phyloP scores from a whole-genome alignment of 257 asterid species.

The Solanum ossicruentum region DNA sequence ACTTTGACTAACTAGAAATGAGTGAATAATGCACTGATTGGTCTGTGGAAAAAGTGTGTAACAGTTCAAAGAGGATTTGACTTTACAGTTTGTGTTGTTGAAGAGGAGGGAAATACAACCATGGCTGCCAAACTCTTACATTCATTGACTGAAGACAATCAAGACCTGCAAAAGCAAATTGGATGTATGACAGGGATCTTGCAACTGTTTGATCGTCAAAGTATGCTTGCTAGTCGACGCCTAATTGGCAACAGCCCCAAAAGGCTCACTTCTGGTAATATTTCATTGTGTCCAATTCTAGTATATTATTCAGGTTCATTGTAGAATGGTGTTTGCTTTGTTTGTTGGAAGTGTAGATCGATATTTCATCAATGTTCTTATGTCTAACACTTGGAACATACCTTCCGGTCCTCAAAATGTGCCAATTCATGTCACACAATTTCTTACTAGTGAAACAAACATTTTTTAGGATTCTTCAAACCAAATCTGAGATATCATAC shows the following conservation, averaged over 20 bases:
- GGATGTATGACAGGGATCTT: conserved; percentile 91
- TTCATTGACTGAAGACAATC: conserved; percentile 70
- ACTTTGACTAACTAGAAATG: neutral
- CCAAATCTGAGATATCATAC: neutral
- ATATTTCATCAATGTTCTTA: neutral
- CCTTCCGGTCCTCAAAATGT: neutral
- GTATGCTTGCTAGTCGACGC: conserved; percentile 38
- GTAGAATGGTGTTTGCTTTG: neutral
- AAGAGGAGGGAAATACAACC: conserved; percentile 5
- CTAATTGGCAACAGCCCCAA: conserved; percentile 29
- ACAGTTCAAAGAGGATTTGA: neutral
- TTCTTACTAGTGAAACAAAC: neutral
- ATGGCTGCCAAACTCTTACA: conserved; percentile 87
- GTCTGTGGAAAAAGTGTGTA: neutral
- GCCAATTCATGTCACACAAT: neutral
- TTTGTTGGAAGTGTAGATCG: neutral
- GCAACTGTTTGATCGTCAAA: conserved; percentile 76
- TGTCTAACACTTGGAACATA: neutral
- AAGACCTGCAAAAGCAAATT: conserved; percentile 77
- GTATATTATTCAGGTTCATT: neutral
- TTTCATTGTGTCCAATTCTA: neutral
- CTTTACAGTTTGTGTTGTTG: neutral
- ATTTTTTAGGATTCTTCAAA: neutral
- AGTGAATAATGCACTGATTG: neutral
- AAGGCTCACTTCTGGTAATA: conserved; percentile 43